Evolutionary conservation across 495 filamentous ascomycete genomes (phyloP).

Genomic region (Cercophora newfieldiana): DNA sequence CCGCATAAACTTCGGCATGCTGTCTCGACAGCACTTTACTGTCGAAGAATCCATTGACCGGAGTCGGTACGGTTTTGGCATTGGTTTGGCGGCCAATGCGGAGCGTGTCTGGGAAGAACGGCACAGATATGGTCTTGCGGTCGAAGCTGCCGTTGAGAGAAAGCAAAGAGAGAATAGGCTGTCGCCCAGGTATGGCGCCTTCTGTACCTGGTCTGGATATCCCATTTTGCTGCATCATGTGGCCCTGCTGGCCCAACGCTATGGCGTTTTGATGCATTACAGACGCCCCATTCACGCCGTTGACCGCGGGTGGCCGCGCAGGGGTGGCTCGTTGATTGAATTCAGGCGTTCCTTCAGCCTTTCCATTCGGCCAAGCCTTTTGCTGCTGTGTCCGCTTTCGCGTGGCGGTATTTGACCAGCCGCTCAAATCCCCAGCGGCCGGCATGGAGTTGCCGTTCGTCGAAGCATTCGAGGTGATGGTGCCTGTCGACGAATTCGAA

Average conservation of each 20-base stretch:
- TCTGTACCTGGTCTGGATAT: slow-evolving; percentile 53
- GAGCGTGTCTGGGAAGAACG: slow-evolving; percentile 82
- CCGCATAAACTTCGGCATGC: slow-evolving; percentile 96
- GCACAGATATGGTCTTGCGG: slow-evolving; percentile 90
- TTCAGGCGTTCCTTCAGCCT: slow-evolving; percentile 44
- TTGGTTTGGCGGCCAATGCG: slow-evolving; percentile 97
- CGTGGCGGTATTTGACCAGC: slow-evolving; percentile 52
- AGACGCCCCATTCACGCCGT: slow-evolving; percentile 60
- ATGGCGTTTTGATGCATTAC: slow-evolving; percentile 74
- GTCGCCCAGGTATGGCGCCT: slow-evolving; percentile 56
- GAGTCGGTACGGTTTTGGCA: slow-evolving; percentile 86
- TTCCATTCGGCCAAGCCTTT: slow-evolving; percentile 67
- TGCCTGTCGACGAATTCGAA: slow-evolving; percentile 64
- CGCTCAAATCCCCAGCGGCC: slow-evolving; percentile 42
- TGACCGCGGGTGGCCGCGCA: slow-evolving; percentile 49
- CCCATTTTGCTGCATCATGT: slow-evolving; percentile 39
- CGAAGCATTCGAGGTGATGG: slow-evolving; percentile 44
- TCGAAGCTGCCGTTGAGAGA: slow-evolving; percentile 96
- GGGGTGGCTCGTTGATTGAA: slow-evolving; percentile 45
- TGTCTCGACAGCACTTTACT: slow-evolving; percentile 95
- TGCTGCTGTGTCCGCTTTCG: slow-evolving; percentile 70
- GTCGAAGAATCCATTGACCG: slow-evolving; percentile 92
- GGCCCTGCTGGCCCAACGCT: slow-evolving; percentile 57
- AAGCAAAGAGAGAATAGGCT: slow-evolving; percentile 75
- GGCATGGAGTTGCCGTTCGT: slow-evolving; percentile 38